phyloP scores from a whole-genome alignment of 2,329 filamentous ascomycete species.

The Nothopassalora personata region DNA sequence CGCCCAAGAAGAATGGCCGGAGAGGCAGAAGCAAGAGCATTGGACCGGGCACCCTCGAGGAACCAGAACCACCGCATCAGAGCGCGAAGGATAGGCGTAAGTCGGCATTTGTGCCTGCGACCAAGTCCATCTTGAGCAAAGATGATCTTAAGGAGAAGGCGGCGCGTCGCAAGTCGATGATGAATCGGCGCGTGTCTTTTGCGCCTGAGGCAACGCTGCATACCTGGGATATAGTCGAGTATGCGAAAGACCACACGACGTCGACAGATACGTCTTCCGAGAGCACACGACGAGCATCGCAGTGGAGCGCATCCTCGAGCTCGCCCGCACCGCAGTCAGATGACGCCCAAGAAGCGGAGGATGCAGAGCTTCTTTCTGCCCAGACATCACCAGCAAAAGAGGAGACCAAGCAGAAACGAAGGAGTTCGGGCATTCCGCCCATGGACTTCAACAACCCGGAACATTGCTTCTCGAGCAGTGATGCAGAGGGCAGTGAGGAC shows the following conservation, averaged over 20 bases:
- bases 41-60: slow-evolving; percentile 83
- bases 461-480: slow-evolving; percentile 65
- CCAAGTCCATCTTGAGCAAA: slow-evolving; percentile 53
- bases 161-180: slow-evolving; percentile 68
- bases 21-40: slow-evolving; percentile 94
- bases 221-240: slow-evolving; percentile 90
- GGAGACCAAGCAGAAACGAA: slow-evolving; percentile 57
- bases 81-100: slow-evolving; percentile 32
- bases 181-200: slow-evolving; percentile 91
- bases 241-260: slow-evolving; percentile 78
- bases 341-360: slow-evolving; percentile 54
- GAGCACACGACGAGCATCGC: slow-evolving; percentile 67
- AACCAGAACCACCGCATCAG: slow-evolving; percentile 55
- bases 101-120: slow-evolving; percentile 45
- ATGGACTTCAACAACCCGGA: slow-evolving; percentile 62
- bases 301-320: slow-evolving; percentile 39
- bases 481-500: slow-evolving; percentile 51
- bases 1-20: slow-evolving; percentile 38
- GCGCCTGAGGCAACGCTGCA: slow-evolving; percentile 95
- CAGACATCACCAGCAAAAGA: slow-evolving; percentile 42
- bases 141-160: slow-evolving; percentile 55
- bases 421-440: slow-evolving; percentile 62
- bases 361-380: slow-evolving; percentile 12
- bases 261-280: slow-evolving; percentile 62
- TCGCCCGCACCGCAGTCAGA: slow-evolving; percentile 39